Percentiles rank a stretch among this genome's conserved stretches.
These are phyloP conservation scores for Metarhizium brunneum DNA, from an alignment of 2,329 filamentous ascomycete species.

Conservation along the genomic window DNA sequence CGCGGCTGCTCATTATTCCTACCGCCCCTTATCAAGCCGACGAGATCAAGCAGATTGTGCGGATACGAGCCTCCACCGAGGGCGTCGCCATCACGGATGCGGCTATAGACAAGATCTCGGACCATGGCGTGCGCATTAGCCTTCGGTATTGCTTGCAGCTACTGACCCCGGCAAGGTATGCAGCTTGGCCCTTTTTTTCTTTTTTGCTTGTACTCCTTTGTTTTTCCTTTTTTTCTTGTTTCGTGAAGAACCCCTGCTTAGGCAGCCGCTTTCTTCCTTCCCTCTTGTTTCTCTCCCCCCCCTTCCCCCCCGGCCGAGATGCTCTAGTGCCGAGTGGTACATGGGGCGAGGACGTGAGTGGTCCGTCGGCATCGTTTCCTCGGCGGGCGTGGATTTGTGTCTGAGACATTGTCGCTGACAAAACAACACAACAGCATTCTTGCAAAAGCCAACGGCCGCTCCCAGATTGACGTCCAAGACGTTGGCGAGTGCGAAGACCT, in stretches of 20 bases:
- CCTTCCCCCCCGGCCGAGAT: neutral
- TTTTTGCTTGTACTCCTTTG: neutral
- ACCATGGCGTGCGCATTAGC: conserved; percentile 81
- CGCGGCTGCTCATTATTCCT: conserved; percentile 89
- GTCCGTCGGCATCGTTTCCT: neutral
- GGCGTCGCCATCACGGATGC: conserved; percentile 68
- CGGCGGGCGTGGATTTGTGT: conserved; percentile 6
- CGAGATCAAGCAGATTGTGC: conserved; percentile 89
- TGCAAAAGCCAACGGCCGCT: conserved; percentile 71
- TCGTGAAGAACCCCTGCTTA: neutral
- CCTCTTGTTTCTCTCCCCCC: neutral
- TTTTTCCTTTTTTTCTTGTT: neutral
- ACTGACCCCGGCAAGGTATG: conserved; percentile 70
- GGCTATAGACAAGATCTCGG: conserved; percentile 78
- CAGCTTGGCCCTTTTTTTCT: conserved; percentile 5
- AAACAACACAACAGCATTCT: conserved; percentile 55
- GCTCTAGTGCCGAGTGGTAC: neutral
- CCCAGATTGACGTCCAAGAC: conserved; percentile 68
- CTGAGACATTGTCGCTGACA: conserved; percentile 24
- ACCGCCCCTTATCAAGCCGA: conserved; percentile 81
- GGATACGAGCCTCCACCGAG: conserved; percentile 75
- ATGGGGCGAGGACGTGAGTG: neutral
- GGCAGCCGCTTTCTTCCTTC: neutral
- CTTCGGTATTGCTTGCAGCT: conserved; percentile 89
- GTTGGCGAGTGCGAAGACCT: conserved; percentile 75